A percentile compares a stretch with the other conserved stretches of the same genome.
Evolutionary conservation across 2,329 filamentous ascomycete genomes (phyloP).

Genomic region (Pezicula radicicola): DNA sequence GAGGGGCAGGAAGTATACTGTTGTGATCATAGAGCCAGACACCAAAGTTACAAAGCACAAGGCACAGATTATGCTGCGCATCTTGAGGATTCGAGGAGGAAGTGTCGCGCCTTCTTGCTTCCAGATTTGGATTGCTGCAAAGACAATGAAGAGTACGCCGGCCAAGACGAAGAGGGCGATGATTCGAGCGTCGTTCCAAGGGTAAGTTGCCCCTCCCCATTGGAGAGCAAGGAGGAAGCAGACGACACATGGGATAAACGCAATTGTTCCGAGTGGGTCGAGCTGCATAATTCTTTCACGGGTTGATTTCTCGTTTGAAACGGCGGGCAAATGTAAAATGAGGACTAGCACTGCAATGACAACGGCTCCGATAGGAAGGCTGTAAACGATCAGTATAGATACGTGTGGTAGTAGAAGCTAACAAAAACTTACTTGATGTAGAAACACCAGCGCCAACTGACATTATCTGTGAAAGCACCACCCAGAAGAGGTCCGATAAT

Average conservation of each 20-base stretch:
- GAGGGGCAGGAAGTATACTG: slow-evolving; percentile 37
- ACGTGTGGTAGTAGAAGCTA: not conserved
- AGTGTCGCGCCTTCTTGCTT: slow-evolving; percentile 33
- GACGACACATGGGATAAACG: slow-evolving; percentile 23
- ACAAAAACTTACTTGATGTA: slow-evolving; percentile 27
- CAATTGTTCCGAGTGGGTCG: slow-evolving; percentile 27
- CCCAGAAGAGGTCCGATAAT: slow-evolving; percentile 26
- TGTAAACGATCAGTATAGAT: slow-evolving; percentile 27
- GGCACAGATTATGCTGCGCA: slow-evolving; percentile 28
- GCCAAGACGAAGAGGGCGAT: slow-evolving; percentile 27
- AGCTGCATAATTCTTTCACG: slow-evolving; percentile 33
- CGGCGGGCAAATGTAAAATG: slow-evolving; percentile 29
- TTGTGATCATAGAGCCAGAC: slow-evolving; percentile 20
- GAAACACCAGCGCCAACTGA: slow-evolving; percentile 30
- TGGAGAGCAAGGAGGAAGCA: slow-evolving; percentile 31
- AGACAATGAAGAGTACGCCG: slow-evolving; percentile 19
- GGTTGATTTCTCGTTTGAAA: slow-evolving; percentile 24
- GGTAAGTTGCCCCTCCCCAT: slow-evolving; percentile 30
- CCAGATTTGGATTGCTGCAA: slow-evolving; percentile 27
- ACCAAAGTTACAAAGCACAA: slow-evolving; percentile 21
- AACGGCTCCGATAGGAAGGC: slow-evolving; percentile 34
- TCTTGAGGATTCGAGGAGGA: slow-evolving; percentile 30
- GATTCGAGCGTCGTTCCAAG: slow-evolving; percentile 28
- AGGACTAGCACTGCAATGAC: slow-evolving; percentile 10
- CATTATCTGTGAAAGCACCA: slow-evolving; percentile 27